These are phyloP conservation scores for Rhexocercosporidium sp. DNA, from an alignment of 2,329 filamentous ascomycete species.

Conservation along the genomic window DNA sequence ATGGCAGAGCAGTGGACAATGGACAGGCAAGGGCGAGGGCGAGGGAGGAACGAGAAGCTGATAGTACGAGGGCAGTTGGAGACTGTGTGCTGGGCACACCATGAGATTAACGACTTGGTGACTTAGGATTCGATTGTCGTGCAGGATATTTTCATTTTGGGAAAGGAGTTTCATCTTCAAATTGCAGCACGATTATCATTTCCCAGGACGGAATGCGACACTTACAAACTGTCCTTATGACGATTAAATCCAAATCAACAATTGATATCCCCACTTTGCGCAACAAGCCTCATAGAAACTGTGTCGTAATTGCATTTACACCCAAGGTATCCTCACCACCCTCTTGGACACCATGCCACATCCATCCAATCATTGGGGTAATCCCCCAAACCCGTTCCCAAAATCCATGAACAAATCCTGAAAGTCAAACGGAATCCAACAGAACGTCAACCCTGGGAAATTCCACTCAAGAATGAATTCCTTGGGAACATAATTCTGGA, in stretches of 20 bases:
- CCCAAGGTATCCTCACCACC: too few species aligned
- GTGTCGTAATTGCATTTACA: too few species aligned
- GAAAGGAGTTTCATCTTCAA: not conserved
- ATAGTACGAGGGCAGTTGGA: too few species aligned
- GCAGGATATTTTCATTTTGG: not conserved
- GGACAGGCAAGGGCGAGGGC: too few species aligned
- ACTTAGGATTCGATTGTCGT: not conserved
- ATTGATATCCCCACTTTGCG: too few species aligned
- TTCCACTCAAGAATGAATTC: constrained; percentile 64
- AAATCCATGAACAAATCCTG: constrained; percentile 33
- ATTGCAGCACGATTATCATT: not conserved
- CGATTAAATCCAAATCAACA: too few species aligned
- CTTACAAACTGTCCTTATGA: too few species aligned
- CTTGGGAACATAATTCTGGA: constrained; percentile 58
- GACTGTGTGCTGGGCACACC: not conserved
- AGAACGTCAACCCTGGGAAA: constrained; percentile 57
- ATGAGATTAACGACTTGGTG: not conserved
- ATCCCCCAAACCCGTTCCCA: constrained; percentile 22
- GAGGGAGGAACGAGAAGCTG: too few species aligned
- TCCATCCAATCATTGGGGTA: not conserved
- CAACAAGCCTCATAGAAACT: too few species aligned
- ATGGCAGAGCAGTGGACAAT: too few species aligned
- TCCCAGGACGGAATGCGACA: too few species aligned
- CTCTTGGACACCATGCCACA: not conserved
- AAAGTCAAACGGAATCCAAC: constrained; percentile 46